Conservation (phyloP, 768 basidiomycete species). For the Boletus reticulatus region DNA sequence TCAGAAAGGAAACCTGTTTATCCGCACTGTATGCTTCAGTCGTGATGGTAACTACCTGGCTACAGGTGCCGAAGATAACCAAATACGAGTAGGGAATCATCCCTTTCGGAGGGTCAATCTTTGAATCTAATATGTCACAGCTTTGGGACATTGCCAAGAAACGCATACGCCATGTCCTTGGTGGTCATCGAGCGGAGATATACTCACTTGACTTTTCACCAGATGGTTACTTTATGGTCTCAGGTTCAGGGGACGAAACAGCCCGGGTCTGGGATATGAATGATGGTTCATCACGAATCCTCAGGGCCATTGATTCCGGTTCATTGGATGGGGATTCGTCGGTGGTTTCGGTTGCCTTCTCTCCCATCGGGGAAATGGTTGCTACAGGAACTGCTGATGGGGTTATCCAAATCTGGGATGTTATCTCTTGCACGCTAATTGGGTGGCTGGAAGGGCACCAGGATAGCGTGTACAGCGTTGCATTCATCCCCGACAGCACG, state of each 20-base stretch:
- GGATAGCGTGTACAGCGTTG: constrained; percentile 85
- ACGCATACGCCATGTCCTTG: constrained; percentile 75
- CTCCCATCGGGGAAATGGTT: constrained; percentile 66
- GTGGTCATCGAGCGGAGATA: constrained; percentile 90
- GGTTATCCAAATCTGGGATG: constrained; percentile 82
- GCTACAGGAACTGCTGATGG: constrained; percentile 72
- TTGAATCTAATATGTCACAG: constrained; percentile 37
- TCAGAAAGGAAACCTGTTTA: constrained; percentile 84
- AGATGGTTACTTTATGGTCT: constrained; percentile 82
- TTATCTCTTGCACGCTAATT: constrained; percentile 58
- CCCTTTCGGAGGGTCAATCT: background rate
- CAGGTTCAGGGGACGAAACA: constrained; percentile 77
- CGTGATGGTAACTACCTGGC: constrained; percentile 71
- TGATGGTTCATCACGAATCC: constrained; percentile 21
- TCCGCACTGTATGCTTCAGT: constrained; percentile 78
- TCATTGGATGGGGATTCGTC: constrained; percentile 51
- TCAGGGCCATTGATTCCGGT: background rate
- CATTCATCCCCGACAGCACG: constrained; percentile 90
- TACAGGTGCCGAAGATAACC: constrained; percentile 87
- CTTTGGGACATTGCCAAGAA: constrained; percentile 91
- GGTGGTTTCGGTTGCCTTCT: constrained; percentile 77
- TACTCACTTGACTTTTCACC: constrained; percentile 90
- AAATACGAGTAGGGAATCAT: constrained; percentile 67
- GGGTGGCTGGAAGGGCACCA: constrained; percentile 75
- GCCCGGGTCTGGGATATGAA: constrained; percentile 71